A percentile compares a stretch with the other conserved stretches of the same genome.
These are phyloP conservation scores for Rhypophila decipiens DNA, from an alignment of 495 filamentous ascomycete species.

Conservation along the genomic window DNA sequence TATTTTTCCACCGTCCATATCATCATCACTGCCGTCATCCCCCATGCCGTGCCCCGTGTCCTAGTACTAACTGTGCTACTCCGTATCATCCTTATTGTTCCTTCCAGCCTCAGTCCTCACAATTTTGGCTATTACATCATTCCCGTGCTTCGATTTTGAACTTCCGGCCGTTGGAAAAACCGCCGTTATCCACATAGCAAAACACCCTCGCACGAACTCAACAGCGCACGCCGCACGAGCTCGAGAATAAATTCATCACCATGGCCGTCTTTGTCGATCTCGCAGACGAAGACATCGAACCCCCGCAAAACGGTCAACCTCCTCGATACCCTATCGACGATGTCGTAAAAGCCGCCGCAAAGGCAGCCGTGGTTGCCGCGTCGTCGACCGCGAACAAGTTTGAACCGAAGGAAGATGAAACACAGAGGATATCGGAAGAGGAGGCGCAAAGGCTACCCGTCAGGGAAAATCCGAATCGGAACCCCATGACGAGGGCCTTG, in stretches of 20 bases:
- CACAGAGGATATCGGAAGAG: no score
- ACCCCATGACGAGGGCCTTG: constrained; percentile 68
- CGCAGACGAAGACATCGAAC: constrained; percentile 48
- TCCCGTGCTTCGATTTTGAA: background rate
- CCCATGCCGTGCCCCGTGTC: background rate
- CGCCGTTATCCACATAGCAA: no score
- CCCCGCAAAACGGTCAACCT: constrained; percentile 26
- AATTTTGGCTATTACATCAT: background rate
- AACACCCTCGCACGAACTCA: no score
- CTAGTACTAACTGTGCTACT: no score
- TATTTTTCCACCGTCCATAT: background rate
- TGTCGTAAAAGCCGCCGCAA: background rate
- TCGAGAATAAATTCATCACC: no score
- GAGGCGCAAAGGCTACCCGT: constrained; percentile 21
- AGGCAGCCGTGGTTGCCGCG: background rate
- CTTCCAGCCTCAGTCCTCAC: background rate
- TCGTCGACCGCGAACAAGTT: background rate
- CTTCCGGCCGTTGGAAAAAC: no score
- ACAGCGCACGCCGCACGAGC: no score
- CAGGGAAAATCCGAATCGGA: constrained; percentile 57
- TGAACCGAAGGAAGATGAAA: no score
- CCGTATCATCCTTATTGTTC: no score
- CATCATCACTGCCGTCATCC: background rate
- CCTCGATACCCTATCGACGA: constrained; percentile 2
- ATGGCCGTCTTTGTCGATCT: constrained; percentile 65